Evolutionary conservation across 2,329 filamentous ascomycete genomes (phyloP), one percentile per base, ranked within the genome.

Genomic region (Fusarium azukiicola): DNA sequence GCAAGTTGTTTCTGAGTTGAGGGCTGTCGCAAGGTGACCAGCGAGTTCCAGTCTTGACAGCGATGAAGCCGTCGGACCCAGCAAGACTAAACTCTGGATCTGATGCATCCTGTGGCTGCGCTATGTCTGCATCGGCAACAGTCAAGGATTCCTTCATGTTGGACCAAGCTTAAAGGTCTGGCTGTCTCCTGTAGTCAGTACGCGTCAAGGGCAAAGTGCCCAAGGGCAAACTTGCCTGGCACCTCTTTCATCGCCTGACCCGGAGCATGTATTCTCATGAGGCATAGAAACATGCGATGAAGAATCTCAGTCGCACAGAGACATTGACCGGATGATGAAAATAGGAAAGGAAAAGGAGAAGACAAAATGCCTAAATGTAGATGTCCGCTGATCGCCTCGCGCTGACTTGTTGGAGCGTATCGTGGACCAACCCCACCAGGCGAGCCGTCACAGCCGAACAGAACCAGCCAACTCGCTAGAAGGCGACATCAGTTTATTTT

Each of bases 1-100:
- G 75, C 2, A 87, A 80, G 23, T 87, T 82, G 73, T 86, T 85
- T 46, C 80, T 72, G 10, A 86, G 75, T 2, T 80, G 81, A 7
- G 77, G 74, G 6, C 80, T 74, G 1, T 74, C 74, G 9, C 73
- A 61, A 1, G 81, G 73, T 4, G 54, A 74, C 76, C 75, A 80
- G 14, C 47, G 32, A 6, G 67, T 66, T 36, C 61, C 58, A 0
- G 40, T 58, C 27, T 75, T 82, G 16, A 77, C 67, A 11, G 84
- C 73, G 7, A 69, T 76, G 4, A 83, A 72, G 7, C 47, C 38
- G 2, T 82, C 64, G 2, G 76, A 71, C 0, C 80, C 80, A 0
- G 79, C 75, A 7, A 73, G 47, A 1, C 49, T 52, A 3, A 82
- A 73, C 12, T 67, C n/a, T 3, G 42, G 14, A 4, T 52, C 23